Evolutionary conservation across 495 filamentous ascomycete genomes (phyloP).

Genomic region (Baudoinia panamericana): DNA sequence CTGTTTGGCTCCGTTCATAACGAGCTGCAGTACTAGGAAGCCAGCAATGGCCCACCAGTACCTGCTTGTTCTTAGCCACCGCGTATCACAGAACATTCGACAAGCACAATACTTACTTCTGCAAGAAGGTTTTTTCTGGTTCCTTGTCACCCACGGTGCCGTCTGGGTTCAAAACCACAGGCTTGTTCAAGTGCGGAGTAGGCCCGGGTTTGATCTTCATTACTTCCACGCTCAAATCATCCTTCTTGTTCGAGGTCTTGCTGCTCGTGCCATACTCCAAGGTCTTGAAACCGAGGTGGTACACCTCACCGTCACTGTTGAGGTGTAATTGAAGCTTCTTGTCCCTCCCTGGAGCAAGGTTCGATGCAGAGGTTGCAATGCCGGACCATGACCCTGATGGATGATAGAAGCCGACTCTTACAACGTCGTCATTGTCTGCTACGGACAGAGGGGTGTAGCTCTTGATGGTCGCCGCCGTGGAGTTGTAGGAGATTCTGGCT

Average conservation of each 20-base stretch:
- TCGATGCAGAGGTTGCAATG: conserved; percentile 25
- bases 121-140: conserved; percentile 53
- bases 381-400: conserved; percentile 23
- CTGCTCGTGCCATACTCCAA: conserved; percentile 9
- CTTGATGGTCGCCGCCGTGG: conserved; percentile 22
- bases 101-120: conserved; percentile 43
- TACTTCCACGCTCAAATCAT: conserved; percentile 40
- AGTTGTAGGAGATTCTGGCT: conserved; percentile 28
- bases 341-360: conserved; percentile 19
- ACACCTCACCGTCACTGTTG: conserved; percentile 24
- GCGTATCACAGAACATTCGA: conserved; percentile 8
- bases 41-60: conserved; percentile 37
- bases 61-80: conserved; percentile 21
- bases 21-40: conserved; percentile 26
- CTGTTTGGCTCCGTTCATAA: conserved; percentile 22
- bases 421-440: conserved; percentile 33
- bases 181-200: conserved; percentile 49
- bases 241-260: conserved; percentile 20
- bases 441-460: conserved; percentile 22
- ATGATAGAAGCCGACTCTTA: conserved; percentile 49
- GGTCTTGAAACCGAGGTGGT: conserved; percentile 28
- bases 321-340: conserved; percentile 27
- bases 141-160: conserved; percentile 42
- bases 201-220: conserved; percentile 35
- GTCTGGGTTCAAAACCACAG: conserved; percentile 48